Evolutionary conservation across 306 rosid species (phyloP).

Genomic region (Begonia fuchsioides): DNA sequence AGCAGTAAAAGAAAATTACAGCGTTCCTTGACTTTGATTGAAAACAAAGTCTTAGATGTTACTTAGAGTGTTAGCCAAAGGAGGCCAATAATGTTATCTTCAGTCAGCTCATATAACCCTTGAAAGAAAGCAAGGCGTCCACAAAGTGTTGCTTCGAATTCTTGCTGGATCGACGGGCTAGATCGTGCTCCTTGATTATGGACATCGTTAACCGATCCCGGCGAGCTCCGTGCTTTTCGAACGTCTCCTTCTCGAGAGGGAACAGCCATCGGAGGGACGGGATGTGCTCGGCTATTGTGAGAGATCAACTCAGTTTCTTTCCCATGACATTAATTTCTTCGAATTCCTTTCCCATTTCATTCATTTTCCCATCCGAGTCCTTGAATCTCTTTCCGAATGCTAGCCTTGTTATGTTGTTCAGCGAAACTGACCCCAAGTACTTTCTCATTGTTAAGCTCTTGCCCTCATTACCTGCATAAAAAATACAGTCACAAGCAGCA

Average conservation of each 20-base stretch:
- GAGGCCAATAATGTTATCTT: background rate
- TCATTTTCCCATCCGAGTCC: background rate
- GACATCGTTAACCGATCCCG: background rate
- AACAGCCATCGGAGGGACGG: background rate
- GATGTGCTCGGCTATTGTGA: background rate
- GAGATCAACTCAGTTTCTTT: background rate
- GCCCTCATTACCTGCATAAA: background rate
- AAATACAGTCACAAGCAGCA: background rate
- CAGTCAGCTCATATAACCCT: background rate
- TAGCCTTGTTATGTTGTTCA: background rate
- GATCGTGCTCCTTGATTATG: background rate
- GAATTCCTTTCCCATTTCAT: background rate
- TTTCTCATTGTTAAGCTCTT: constrained; percentile 4
- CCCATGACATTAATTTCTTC: background rate
- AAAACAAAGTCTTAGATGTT: too few species aligned
- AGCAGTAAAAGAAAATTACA: too few species aligned
- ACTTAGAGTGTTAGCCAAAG: background rate
- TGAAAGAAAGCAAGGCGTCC: background rate
- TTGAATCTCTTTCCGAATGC: background rate
- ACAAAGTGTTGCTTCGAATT: too few species aligned
- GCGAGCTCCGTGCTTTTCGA: background rate
- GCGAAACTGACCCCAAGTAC: constrained; percentile 1
- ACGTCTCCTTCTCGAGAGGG: background rate
- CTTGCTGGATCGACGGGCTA: background rate
- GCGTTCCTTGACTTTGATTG: too few species aligned